Evolutionary conservation across 140 eudicot genomes (phyloP).

Genomic region (Anethum foeniculum): DNA sequence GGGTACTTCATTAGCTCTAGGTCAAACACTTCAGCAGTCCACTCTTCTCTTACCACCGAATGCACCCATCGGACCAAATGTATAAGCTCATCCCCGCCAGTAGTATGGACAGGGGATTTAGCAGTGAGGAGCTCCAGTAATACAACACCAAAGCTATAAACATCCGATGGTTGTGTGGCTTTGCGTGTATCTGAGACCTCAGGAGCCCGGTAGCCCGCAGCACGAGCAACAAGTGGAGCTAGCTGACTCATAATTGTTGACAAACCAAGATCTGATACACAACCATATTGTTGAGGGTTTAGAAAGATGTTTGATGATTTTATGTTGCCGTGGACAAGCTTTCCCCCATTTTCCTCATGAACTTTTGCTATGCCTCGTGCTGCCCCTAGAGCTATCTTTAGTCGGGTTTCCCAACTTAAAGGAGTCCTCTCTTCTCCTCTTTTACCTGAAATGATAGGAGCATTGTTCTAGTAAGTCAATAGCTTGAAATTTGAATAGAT

Average conservation of each 20-base stretch:
- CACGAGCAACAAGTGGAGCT: conserved; percentile 82
- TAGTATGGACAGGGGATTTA: conserved; percentile 77
- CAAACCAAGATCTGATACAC: conserved; percentile 71
- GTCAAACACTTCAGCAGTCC: conserved; percentile 96
- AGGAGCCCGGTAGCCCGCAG: conserved; percentile 93
- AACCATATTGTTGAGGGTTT: conserved; percentile 51
- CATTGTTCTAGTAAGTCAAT: background rate
- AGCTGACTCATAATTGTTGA: conserved; percentile 73
- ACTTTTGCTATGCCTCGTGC: conserved; percentile 80
- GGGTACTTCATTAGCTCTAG: conserved; percentile 69
- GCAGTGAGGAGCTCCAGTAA: conserved; percentile 84
- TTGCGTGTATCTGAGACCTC: conserved; percentile 87
- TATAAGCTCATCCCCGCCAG: conserved; percentile 79
- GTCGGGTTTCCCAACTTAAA: conserved; percentile 77
- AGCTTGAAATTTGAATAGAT: background rate
- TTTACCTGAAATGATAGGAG: conserved; percentile 37
- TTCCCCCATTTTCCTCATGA: conserved; percentile 50
- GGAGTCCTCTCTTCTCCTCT: conserved; percentile 65
- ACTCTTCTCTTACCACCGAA: conserved; percentile 90
- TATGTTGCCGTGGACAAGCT: conserved; percentile 83
- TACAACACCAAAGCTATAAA: conserved; percentile 87
- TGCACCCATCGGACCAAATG: conserved; percentile 95
- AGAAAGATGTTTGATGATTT: conserved; percentile 85
- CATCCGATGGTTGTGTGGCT: conserved; percentile 66
- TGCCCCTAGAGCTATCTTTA: conserved; percentile 74